Conservation (phyloP, 1,284 basidiomycete species). For the Cryptococcus hybrid region DNA sequence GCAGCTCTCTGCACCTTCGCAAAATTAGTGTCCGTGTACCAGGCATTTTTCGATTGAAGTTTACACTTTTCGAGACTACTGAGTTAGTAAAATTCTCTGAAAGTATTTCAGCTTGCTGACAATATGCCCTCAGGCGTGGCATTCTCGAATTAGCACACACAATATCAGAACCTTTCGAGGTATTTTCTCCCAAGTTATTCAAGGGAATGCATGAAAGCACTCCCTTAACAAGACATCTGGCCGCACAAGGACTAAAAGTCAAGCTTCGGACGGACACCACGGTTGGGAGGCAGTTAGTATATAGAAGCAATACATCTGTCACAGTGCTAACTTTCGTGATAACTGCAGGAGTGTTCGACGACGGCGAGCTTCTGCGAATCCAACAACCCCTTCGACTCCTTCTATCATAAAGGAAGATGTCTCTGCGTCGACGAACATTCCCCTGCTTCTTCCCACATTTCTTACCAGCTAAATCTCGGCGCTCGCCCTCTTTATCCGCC, state of each 20-base stretch:
- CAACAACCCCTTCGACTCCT: neutral
- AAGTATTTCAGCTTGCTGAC: slow-evolving; percentile 32
- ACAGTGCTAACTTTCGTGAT: neutral
- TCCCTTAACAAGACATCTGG: slow-evolving; percentile 47
- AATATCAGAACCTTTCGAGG: slow-evolving; percentile 48
- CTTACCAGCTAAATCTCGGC: too few relatives aligned
- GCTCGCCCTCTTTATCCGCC: too few relatives aligned
- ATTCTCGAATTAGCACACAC: slow-evolving; percentile 36
- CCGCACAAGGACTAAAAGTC: slow-evolving; percentile 50
- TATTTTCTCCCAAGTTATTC: slow-evolving; percentile 52
- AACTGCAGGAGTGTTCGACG: slow-evolving; percentile 8
- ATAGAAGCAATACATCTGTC: neutral
- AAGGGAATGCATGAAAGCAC: slow-evolving; percentile 52
- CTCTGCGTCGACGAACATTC: too few relatives aligned
- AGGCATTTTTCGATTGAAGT: slow-evolving; percentile 47
- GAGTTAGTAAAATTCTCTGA: slow-evolving; percentile 30
- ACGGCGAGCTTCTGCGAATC: slow-evolving; percentile 5
- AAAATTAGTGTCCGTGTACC: slow-evolving; percentile 48
- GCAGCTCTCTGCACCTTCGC: slow-evolving; percentile 49
- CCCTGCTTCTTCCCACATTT: too few relatives aligned
- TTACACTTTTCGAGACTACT: slow-evolving; percentile 46
- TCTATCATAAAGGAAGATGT: neutral
- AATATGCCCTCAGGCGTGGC: slow-evolving; percentile 24
- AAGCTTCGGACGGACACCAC: slow-evolving; percentile 48
- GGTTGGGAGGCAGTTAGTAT: slow-evolving; percentile 39